Conservation (phyloP, 208 protist genomes). For the Trichomonas tenax region DNA sequence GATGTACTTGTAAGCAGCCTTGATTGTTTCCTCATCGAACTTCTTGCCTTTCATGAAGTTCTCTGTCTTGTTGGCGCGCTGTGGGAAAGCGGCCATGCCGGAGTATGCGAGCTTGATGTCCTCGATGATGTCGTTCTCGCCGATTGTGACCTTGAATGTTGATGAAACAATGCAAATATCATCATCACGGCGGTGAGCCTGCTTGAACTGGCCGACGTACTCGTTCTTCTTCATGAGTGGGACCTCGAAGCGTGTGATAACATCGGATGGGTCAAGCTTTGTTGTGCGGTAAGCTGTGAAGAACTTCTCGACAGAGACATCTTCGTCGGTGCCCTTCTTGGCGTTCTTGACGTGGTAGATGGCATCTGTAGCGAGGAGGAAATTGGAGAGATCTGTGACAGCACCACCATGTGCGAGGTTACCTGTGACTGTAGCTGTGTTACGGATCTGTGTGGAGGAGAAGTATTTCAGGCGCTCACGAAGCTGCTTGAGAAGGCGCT, state of each 20-base stretch:
- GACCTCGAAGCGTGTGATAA: conserved; percentile 36
- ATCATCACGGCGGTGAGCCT: conserved; percentile 54
- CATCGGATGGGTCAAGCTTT: conserved; percentile 42
- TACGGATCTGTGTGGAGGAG: conserved; percentile 48
- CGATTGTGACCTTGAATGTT: conserved; percentile 36
- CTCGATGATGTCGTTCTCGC: conserved; percentile 18
- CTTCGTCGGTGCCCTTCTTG: not conserved
- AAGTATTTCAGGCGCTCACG: not conserved
- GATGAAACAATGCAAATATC: conserved; percentile 64
- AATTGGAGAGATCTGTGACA: not conserved
- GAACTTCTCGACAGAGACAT: conserved; percentile 21
- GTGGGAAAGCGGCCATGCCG: conserved; percentile 33
- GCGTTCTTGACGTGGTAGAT: not conserved
- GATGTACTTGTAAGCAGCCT: not conserved
- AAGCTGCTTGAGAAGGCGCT: conserved; percentile 35
- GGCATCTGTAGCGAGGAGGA: not conserved
- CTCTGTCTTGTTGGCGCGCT: conserved; percentile 32
- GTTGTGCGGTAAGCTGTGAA: conserved; percentile 46
- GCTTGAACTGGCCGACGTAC: conserved; percentile 54
- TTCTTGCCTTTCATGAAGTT: conserved; percentile 36
- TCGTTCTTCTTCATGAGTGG: conserved; percentile 36
- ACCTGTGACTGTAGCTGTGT: conserved; percentile 55
- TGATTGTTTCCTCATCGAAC: not conserved
- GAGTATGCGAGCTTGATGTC: conserved; percentile 41
- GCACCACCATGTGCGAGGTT: conserved; percentile 51